These are phyloP conservation scores for Candida insectorum DNA, from an alignment of 805 yeast species.

Conservation along the genomic window DNA sequence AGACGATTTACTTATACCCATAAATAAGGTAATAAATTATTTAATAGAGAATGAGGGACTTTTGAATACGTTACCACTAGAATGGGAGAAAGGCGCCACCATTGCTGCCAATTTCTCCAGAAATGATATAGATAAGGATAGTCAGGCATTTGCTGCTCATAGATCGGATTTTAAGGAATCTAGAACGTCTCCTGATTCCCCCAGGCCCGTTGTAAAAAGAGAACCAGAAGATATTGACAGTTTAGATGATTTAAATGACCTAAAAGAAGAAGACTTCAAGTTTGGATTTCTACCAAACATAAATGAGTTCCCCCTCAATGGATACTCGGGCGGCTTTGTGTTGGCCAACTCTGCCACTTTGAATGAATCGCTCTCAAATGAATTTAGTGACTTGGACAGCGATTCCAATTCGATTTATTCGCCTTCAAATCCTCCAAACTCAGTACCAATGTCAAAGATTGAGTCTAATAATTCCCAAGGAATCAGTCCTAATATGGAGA, in stretches of 20 bases:
- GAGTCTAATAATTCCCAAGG: background rate
- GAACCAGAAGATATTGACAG: background rate
- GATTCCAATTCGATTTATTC: constrained; percentile 21
- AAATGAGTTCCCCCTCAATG: constrained; percentile 15
- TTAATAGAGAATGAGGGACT: constrained; percentile 39
- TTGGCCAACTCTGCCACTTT: constrained; percentile 15
- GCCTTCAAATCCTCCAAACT: constrained; percentile 7
- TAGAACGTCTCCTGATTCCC: background rate
- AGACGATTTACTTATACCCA: constrained; percentile 27
- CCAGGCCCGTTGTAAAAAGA: background rate
- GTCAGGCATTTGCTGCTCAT: constrained; percentile 35
- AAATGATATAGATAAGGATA: constrained; percentile 21
- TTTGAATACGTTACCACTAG: constrained; percentile 36
- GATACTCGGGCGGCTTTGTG: constrained; percentile 15
- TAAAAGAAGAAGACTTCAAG: constrained; percentile 2
- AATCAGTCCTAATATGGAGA: constrained; percentile 4
- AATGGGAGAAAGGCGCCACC: constrained; percentile 43
- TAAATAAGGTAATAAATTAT: constrained; percentile 45
- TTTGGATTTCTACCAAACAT: constrained; percentile 11
- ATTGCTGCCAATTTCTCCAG: constrained; percentile 37
- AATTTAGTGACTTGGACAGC: constrained; percentile 21
- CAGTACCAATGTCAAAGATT: constrained; percentile 4
- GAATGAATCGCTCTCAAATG: constrained; percentile 12
- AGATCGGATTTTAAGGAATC: too few species aligned
- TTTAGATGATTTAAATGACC: too few species aligned